Conservation (phyloP, 495 filamentous ascomycete species). For the Haplographium delicatum region DNA sequence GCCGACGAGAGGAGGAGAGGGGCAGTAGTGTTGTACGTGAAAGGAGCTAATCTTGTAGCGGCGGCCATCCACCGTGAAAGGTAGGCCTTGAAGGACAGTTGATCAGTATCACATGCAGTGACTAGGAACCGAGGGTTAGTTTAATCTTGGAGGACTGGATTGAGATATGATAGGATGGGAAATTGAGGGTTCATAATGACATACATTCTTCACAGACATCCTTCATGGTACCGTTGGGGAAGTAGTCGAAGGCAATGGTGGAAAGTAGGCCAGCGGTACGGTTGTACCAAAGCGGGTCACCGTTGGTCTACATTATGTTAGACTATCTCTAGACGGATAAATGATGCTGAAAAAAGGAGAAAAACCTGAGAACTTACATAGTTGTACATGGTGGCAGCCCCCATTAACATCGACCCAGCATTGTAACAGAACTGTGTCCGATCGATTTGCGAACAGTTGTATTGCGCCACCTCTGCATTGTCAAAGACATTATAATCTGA, state of each 20-base stretch:
- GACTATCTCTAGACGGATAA: neutral
- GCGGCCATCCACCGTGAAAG: constrained; percentile 73
- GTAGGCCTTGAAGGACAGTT: constrained; percentile 83
- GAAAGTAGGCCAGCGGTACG: constrained; percentile 13
- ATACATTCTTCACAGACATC: constrained; percentile 62
- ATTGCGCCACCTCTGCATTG: constrained; percentile 52
- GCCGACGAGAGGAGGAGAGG: constrained; percentile 57
- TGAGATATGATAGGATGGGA: too few relatives aligned
- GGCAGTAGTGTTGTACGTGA: constrained; percentile 53
- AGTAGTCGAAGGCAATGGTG: constrained; percentile 37
- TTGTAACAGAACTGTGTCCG: constrained; percentile 61
- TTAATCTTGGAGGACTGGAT: too few relatives aligned
- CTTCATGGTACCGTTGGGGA: constrained; percentile 51
- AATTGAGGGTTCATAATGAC: too few relatives aligned
- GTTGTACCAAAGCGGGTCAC: constrained; percentile 26
- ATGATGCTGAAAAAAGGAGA: too few relatives aligned
- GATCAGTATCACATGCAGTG: constrained; percentile 62
- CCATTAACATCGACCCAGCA: constrained; percentile 57
- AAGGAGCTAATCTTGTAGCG: constrained; percentile 66
- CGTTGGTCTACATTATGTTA: constrained; percentile 36
- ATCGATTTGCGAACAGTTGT: constrained; percentile 49
- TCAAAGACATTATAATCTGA: constrained; percentile 57
- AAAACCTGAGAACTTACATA: constrained; percentile 30
- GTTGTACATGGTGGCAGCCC: constrained; percentile 66
- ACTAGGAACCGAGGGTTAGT: too few relatives aligned